A percentile compares a stretch with the other conserved stretches of the same genome.
Conservation (phyloP, 352 stramenopile species). For the Pythium folliculosum region DNA sequence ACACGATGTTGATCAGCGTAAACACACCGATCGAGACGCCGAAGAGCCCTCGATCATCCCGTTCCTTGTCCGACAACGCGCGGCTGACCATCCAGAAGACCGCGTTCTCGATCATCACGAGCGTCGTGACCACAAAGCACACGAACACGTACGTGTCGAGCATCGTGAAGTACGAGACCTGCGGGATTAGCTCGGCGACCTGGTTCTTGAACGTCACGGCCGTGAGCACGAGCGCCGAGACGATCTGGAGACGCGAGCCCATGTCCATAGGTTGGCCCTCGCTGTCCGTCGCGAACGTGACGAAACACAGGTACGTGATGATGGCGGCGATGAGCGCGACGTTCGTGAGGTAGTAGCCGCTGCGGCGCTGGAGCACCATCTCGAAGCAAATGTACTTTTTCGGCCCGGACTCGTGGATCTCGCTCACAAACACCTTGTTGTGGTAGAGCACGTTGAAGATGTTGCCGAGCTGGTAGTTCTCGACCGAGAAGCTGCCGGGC, state of each 20-base stretch:
- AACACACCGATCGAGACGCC: conserved; percentile 41
- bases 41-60: conserved; percentile 37
- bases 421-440: conserved; percentile 53
- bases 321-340: conserved; percentile 44
- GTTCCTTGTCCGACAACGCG: conserved; percentile 20
- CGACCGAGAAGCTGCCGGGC: conserved; percentile 45
- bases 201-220: conserved; percentile 65
- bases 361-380: conserved; percentile 55
- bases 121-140: conserved; percentile 56
- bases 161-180: conserved; percentile 68
- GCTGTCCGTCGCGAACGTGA: conserved; percentile 43
- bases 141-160: conserved; percentile 71
- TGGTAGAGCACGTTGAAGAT: conserved; percentile 53
- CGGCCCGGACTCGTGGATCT: conserved; percentile 35
- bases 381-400: conserved; percentile 55
- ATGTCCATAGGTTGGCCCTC: conserved; percentile 42
- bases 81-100: conserved; percentile 43
- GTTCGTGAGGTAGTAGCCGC: conserved; percentile 61
- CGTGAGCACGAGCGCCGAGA: conserved; percentile 64
- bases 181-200: conserved; percentile 46
- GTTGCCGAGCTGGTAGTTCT: conserved; percentile 59
- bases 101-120: conserved; percentile 60
- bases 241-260: conserved; percentile 54
- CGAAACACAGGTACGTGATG: conserved; percentile 62
- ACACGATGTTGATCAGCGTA: conserved; percentile 45